A percentile compares a stretch with the other conserved stretches of the same genome.
Conservation (phyloP, 2,329 filamentous ascomycete genomes). For the Talaromyces verruculosus region DNA sequence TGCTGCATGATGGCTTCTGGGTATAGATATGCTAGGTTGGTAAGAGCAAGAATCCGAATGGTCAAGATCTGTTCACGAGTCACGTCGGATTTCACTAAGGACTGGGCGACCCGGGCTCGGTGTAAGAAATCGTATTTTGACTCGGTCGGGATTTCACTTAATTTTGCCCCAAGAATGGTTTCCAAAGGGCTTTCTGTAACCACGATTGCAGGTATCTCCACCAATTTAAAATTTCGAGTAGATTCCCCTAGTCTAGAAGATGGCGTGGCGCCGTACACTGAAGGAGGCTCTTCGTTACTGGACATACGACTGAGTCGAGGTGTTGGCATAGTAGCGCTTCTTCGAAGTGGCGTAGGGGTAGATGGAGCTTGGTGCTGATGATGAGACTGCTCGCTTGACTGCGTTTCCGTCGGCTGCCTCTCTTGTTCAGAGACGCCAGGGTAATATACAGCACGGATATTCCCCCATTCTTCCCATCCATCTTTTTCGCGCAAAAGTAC, state of each 20-base stretch:
- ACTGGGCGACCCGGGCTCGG: conserved; percentile 78
- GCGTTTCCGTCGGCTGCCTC: conserved; percentile 35
- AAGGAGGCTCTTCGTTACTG: conserved; percentile 50
- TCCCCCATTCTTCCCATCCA: conserved; percentile 74
- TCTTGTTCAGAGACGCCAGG: conserved; percentile 39
- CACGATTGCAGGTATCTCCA: conserved; percentile 62
- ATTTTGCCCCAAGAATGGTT: conserved; percentile 41
- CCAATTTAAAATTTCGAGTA: conserved; percentile 50
- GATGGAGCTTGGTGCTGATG: conserved; percentile 58
- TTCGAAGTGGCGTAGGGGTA: conserved; percentile 74
- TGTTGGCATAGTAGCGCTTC: conserved; percentile 62
- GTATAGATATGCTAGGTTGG: conserved; percentile 88
- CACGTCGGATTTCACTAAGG: conserved; percentile 64
- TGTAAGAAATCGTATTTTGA: conserved; percentile 82
- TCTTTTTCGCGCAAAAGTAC: conserved; percentile 63
- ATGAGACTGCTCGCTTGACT: conserved; percentile 34
- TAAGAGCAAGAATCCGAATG: conserved; percentile 79
- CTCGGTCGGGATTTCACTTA: conserved; percentile 67
- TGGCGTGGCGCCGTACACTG: conserved; percentile 48
- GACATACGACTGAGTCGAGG: conserved; percentile 51
- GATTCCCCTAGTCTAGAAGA: conserved; percentile 38
- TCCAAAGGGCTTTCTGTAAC: conserved; percentile 43
- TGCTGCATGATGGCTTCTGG: conserved; percentile 79
- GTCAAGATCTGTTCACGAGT: conserved; percentile 74
- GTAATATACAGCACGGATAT: conserved; percentile 80